A percentile compares a stretch with the other conserved stretches of the same genome.
phyloP scores from a whole-genome alignment of 1,284 basidiomycete species.

The Erythrobasidium hasegawianum region DNA sequence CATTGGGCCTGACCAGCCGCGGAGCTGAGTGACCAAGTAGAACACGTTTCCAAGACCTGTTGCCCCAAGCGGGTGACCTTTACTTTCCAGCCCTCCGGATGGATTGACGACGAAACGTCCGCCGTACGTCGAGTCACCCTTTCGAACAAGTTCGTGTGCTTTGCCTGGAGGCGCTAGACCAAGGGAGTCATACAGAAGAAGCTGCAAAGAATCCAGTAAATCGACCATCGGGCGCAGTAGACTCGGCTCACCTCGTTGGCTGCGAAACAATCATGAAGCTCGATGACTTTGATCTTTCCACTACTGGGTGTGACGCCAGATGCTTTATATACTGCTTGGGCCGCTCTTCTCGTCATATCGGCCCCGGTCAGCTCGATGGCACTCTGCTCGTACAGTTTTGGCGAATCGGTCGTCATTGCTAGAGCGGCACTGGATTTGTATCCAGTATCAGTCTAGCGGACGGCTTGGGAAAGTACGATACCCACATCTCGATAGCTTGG shows the following conservation, averaged over 20 bases:
- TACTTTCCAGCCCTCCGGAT: constrained; percentile 75
- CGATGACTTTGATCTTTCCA: constrained; percentile 66
- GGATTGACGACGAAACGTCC: constrained; percentile 86
- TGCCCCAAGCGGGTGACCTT: constrained; percentile 73
- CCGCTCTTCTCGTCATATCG: constrained; percentile 66
- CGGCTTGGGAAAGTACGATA: constrained; percentile 32
- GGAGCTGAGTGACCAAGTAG: constrained; percentile 66
- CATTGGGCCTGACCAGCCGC: constrained; percentile 55
- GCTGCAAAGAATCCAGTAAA: no score
- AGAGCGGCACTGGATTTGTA: constrained; percentile 53
- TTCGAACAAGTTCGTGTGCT: constrained; percentile 70
- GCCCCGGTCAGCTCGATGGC: constrained; percentile 71
- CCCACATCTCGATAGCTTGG: constrained; percentile 66
- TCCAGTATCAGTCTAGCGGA: constrained; percentile 49
- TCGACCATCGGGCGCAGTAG: no score
- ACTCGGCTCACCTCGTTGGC: constrained; percentile 58
- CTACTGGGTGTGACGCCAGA: constrained; percentile 70
- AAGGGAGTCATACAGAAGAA: constrained; percentile 75
- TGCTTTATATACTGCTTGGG: constrained; percentile 66
- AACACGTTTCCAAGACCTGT: constrained; percentile 84
- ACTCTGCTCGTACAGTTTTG: constrained; percentile 60
- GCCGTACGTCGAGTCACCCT: constrained; percentile 78
- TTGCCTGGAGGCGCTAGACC: constrained; percentile 66
- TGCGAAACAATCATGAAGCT: constrained; percentile 80
- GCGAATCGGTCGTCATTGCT: constrained; percentile 63